A percentile compares a stretch with the other conserved stretches of the same genome.
Evolutionary conservation across 306 rosid genomes (phyloP).

Genomic region (Rosa rugosa): DNA sequence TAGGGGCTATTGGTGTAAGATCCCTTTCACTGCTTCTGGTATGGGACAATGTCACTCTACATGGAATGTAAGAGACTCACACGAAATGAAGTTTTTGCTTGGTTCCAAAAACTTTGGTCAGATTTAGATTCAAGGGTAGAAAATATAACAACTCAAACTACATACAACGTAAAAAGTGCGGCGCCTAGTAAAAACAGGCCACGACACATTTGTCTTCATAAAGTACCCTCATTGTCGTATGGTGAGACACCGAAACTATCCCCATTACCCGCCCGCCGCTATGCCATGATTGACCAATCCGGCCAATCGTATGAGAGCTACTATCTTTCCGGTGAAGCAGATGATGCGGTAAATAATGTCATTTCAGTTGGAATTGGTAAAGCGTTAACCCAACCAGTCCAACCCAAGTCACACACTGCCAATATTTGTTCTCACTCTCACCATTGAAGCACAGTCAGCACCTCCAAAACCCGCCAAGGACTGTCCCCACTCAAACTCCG

Average conservation of each 20-base stretch:
- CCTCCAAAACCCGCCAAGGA: background rate
- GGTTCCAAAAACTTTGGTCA: background rate
- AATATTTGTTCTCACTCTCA: background rate
- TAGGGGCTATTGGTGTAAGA: background rate
- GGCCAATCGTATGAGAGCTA: no score
- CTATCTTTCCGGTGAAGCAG: background rate
- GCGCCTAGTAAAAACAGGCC: no score
- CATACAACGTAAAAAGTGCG: no score
- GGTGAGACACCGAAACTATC: no score
- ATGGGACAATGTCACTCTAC: background rate
- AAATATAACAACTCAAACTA: no score
- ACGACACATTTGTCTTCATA: no score
- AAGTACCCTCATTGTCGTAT: no score
- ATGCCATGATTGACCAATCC: no score
- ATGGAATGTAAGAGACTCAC: background rate
- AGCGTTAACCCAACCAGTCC: background rate
- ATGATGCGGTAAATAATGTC: background rate
- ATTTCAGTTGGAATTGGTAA: background rate
- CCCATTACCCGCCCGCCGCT: no score
- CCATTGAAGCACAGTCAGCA: background rate
- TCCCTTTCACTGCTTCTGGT: background rate
- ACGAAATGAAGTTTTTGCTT: background rate
- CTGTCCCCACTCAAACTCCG: background rate
- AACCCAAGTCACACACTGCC: background rate
- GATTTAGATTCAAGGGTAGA: background rate